Conservation (phyloP, 1,284 basidiomycete genomes). For the Melampsora americana region DNA sequence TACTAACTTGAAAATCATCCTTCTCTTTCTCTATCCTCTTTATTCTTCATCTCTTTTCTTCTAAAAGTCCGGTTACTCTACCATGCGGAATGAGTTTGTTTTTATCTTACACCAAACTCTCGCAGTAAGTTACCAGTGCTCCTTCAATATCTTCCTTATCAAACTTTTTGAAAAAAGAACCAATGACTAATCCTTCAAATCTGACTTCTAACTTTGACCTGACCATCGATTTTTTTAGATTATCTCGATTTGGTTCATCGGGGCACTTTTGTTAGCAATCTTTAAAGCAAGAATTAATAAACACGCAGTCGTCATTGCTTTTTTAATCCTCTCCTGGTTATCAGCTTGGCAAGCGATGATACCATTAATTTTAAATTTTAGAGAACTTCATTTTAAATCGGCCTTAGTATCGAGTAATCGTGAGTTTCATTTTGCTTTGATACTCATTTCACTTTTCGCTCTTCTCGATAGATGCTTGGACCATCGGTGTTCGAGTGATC, state of each 20-base stretch:
- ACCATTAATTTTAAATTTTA: constrained; percentile 28
- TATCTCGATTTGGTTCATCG: constrained; percentile 35
- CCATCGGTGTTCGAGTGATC: no score
- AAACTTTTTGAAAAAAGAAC: no score
- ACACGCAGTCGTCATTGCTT: constrained; percentile 34
- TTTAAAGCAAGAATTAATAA: constrained; percentile 18
- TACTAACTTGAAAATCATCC: no score
- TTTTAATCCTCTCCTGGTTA: constrained; percentile 40
- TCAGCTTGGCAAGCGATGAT: constrained; percentile 40
- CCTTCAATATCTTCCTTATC: neutral
- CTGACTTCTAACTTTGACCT: no score
- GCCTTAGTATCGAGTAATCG: neutral
- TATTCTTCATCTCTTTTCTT: no score
- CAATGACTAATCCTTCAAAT: neutral
- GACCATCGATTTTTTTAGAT: no score
- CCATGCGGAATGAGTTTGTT: no score
- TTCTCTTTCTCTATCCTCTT: no score
- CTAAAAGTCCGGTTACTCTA: no score
- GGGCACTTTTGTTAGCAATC: constrained; percentile 35
- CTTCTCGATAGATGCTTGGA: no score
- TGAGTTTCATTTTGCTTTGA: neutral
- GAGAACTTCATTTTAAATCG: neutral
- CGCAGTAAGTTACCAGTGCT: neutral
- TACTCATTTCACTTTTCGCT: no score
- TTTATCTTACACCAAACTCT: neutral